phyloP scores from a whole-genome alignment of 2,329 filamentous ascomycete species.

The Penicillium janthinellum region DNA sequence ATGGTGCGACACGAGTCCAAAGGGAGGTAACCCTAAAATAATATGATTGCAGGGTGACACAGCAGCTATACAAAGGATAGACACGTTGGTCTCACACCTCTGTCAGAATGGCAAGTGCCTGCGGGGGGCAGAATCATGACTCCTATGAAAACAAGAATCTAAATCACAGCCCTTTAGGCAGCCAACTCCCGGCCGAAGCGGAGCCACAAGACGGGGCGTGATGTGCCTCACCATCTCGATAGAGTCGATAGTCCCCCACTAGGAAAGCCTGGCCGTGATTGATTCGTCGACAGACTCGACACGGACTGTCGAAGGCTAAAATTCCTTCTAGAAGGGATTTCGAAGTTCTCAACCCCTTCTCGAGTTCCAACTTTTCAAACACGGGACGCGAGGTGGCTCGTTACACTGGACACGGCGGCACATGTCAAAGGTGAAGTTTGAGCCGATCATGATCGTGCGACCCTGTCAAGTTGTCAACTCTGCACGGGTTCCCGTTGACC shows the following conservation, averaged over 20 bases:
- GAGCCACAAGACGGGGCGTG: not conserved
- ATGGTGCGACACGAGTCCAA: not conserved
- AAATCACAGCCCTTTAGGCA: not conserved
- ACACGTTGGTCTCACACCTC: not conserved
- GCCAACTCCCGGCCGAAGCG: not conserved
- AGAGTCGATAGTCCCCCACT: slow-evolving; percentile 18
- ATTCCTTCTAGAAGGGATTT: slow-evolving; percentile 41
- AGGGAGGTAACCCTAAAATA: not conserved
- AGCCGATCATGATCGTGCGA: slow-evolving; percentile 9
- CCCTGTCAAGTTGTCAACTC: not conserved
- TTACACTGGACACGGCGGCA: slow-evolving; percentile 9
- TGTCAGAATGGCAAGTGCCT: not conserved
- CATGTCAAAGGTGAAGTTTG: slow-evolving; percentile 1
- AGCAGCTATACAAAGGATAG: not conserved
- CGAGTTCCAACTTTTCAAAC: slow-evolving; percentile 4
- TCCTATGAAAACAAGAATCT: not conserved
- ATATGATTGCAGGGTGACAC: not conserved
- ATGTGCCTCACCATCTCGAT: slow-evolving; percentile 20
- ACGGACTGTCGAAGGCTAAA: slow-evolving; percentile 21
- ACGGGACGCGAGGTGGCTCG: slow-evolving; percentile 18
- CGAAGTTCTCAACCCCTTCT: slow-evolving; percentile 1
- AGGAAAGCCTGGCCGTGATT: slow-evolving; percentile 12
- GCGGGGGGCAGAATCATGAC: not conserved
- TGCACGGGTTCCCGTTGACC: not conserved
- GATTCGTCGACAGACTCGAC: slow-evolving; percentile 18